A percentile compares a stretch with the other conserved stretches of the same genome.
Evolutionary conservation across 768 basidiomycete genomes (phyloP).

Genomic region (Pulveroboletus sp.): DNA sequence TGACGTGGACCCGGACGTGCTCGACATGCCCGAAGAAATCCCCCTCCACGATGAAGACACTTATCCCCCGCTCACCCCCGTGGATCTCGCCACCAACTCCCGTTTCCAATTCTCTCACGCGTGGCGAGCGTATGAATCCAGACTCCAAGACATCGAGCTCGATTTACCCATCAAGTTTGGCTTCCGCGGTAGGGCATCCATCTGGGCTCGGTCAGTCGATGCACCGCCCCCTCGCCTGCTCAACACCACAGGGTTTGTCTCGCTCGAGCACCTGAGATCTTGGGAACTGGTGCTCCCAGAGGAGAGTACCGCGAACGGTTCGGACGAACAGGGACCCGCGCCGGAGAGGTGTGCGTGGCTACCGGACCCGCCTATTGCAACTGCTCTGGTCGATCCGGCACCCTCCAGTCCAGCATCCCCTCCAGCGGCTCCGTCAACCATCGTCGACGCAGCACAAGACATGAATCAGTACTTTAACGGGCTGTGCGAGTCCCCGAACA

Average conservation of each 20-base stretch:
- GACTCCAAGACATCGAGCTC: constrained; percentile 9
- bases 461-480: constrained; percentile 30
- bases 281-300: constrained; percentile 15
- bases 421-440: background rate
- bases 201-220: constrained; percentile 1
- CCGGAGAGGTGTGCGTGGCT: background rate
- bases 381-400: background rate
- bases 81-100: constrained; percentile 17
- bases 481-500: constrained; percentile 21
- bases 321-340: background rate
- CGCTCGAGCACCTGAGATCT: constrained; percentile 5
- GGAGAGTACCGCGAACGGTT: background rate
- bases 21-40: constrained; percentile 6
- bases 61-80: constrained; percentile 15
- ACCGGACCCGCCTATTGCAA: background rate
- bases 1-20: constrained; percentile 6
- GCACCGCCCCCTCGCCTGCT: constrained; percentile 1
- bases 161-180: constrained; percentile 2
- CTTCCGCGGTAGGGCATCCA: background rate
- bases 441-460: constrained; percentile 18
- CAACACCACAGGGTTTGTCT: constrained; percentile 9
- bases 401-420: background rate
- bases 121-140: constrained; percentile 16
- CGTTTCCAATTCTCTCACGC: constrained; percentile 23
- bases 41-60: constrained; percentile 16